Evolutionary conservation across 768 basidiomycete genomes (phyloP), one percentile per base, ranked within the genome.

Genomic region (Pleurotus ostreatus): DNA sequence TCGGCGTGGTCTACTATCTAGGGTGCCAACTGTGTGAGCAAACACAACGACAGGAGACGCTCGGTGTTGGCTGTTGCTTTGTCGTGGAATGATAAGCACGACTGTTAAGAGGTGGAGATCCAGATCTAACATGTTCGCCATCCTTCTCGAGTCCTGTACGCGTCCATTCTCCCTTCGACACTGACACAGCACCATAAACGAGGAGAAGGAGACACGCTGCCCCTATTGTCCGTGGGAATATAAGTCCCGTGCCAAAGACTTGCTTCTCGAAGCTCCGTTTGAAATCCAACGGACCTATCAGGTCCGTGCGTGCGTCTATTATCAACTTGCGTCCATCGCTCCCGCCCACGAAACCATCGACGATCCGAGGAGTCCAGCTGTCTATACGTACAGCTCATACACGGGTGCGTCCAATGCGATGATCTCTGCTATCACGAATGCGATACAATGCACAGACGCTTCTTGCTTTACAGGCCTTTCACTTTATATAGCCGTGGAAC

Each of bases 361-460:
- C 51, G 51, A 53, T 53, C 51, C 51, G 51, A 53, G 51, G 51
- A 53, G 51, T 53, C 51, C 51, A 53, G 51, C 51, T 53, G 51
- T 53, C 51, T 53, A 53, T 53, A 53, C 51, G 51, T 53, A 53
- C 51, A 53, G 51, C 51, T 40, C 39, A 38, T 38, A 13, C 51
- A 40, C n/a, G 20, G 25, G 51, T 53, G 22, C 43, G 51, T 53
- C 39, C 13, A 40, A 53, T 20, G 5, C 37, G 18, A 20, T 23
- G 37, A 53, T 53, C 18, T 15, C 38, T 23, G 15, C 18, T 25
- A 20, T 25, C 20, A 13, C 23, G 16, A 30, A 34, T 38, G n/a
- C 30, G 37, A 34, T 44, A 11, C 18, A 41, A 39, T 15, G 38
- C n/a, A n/a, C 20, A 20, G 38, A 16, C 6, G 13, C 18, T 15